Evolutionary conservation across 2,329 filamentous ascomycete genomes (phyloP), one percentile per base, ranked within the genome.

Genomic region (Sphaerulina vaccinii): DNA sequence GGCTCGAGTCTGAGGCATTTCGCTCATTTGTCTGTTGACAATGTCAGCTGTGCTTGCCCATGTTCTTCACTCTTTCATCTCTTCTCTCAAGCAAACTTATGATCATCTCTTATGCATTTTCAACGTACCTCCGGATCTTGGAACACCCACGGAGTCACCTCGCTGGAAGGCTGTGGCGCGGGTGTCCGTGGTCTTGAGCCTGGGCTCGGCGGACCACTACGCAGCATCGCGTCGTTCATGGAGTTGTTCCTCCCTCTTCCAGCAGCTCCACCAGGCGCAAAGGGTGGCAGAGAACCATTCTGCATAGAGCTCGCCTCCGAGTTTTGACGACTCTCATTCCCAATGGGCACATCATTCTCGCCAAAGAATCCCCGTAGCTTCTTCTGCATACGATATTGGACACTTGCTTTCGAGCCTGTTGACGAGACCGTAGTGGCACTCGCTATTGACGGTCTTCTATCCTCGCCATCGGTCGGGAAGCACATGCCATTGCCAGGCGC

Each of bases 121-220:
- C 40, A 15, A 62, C 61, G 51, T 62, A 67, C 66, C 59, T 64
- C 57, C 21, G 59, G 43, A 59, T 69, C 65, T 71, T 97, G 93
- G 68, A 93, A 97, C 56, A 95, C 80, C 79, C 96, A 99, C n/a
- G 93, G 93, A 33, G 95, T 93, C 52, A 99, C 90, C 71, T 97
- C 92, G 65, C 89, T 93, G 36, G 63, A 66, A n/a, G 67, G 66
- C 27, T 58, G 61, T 5, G 62, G 61, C 15, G 41, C 56, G 24
- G 91, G 90, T n/a, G 89, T 95, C 62, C 87, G 81, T 41, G 91
- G 89, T 60, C 89, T 80, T 22, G 87, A 90, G 24, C 82, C 83
- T 35, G 90, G 90, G 47, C 91, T 95, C 39, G 79, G 79, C 57
- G 91, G 72, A 36, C 74, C 65, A 44, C 71, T 71, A 54, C 72